A percentile compares a stretch with the other conserved stretches of the same genome.
These are phyloP conservation scores for Pisolithus thermaeus DNA, from an alignment of 1,284 basidiomycete genomes.

Conservation along the genomic window DNA sequence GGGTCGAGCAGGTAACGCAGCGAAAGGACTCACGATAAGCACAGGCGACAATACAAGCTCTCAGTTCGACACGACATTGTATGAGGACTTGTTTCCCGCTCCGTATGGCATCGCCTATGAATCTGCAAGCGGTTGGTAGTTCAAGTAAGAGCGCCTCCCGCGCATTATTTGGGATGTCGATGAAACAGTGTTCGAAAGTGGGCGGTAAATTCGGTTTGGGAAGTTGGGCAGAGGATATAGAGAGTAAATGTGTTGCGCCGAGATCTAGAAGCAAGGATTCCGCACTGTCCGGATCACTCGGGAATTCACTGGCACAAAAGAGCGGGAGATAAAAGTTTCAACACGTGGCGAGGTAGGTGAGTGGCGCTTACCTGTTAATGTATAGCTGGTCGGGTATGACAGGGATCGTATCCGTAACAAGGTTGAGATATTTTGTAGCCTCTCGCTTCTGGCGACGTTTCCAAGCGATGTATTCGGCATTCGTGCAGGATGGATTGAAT, in stretches of 20 bases:
- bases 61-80: slow-evolving; percentile 51
- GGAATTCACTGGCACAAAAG: slow-evolving; percentile 41
- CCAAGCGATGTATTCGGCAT: slow-evolving; percentile 48
- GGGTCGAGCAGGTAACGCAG: not conserved
- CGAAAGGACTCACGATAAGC: slow-evolving; percentile 49
- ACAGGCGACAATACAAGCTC: slow-evolving; percentile 53
- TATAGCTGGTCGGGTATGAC: slow-evolving; percentile 43
- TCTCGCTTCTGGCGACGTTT: slow-evolving; percentile 47
- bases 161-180: slow-evolving; percentile 33
- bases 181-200: slow-evolving; percentile 33
- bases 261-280: slow-evolving; percentile 45
- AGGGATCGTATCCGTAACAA: slow-evolving; percentile 43
- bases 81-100: slow-evolving; percentile 51
- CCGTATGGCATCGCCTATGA: slow-evolving; percentile 36
- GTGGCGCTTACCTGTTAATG: slow-evolving; percentile 40
- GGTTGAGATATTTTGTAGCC: slow-evolving; percentile 44
- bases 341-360: not conserved
- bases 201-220: slow-evolving; percentile 28
- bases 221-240: slow-evolving; percentile 42
- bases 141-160: slow-evolving; percentile 37
- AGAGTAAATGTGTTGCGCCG: slow-evolving; percentile 45
- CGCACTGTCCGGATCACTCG: slow-evolving; percentile 43
- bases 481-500: slow-evolving; percentile 37
- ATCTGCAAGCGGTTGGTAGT: slow-evolving; percentile 39
- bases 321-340: not conserved